Conservation (phyloP, 2,329 filamentous ascomycete genomes). For the Arthrobotrys megalospora region DNA sequence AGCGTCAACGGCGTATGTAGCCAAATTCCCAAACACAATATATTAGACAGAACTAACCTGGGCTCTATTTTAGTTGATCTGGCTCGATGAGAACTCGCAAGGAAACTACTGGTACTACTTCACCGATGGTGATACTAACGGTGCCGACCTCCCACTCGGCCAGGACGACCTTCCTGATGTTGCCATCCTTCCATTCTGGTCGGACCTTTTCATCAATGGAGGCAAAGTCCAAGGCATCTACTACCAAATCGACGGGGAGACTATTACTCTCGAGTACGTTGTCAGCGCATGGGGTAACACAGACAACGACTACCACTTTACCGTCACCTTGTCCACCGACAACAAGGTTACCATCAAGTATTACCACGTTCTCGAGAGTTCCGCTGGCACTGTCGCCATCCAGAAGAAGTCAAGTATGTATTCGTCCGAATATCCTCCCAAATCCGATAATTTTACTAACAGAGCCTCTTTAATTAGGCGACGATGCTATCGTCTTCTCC, state of each 20-base stretch:
- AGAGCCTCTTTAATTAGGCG: background rate
- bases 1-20: conserved; percentile 50
- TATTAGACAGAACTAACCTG: background rate
- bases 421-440: background rate
- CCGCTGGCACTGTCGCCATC: conserved; percentile 33
- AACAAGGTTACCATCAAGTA: conserved; percentile 43
- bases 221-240: conserved; percentile 44
- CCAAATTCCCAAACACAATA: background rate
- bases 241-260: conserved; percentile 31
- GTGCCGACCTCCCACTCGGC: conserved; percentile 34
- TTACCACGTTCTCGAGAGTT: conserved; percentile 32
- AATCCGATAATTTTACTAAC: background rate
- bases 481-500: conserved; percentile 29
- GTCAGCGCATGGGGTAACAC: conserved; percentile 29
- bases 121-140: conserved; percentile 41
- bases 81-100: conserved; percentile 36
- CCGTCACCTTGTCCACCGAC: conserved; percentile 13
- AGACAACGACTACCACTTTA: conserved; percentile 43
- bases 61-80: conserved; percentile 33
- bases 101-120: conserved; percentile 41
- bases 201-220: conserved; percentile 33
- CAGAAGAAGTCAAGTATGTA: conserved; percentile 52
- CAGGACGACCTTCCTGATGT: conserved; percentile 43
- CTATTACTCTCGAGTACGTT: conserved; percentile 41
- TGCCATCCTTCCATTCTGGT: conserved; percentile 56